Conservation (phyloP, 768 basidiomycete species). For the Pisolithus microcarpus region DNA sequence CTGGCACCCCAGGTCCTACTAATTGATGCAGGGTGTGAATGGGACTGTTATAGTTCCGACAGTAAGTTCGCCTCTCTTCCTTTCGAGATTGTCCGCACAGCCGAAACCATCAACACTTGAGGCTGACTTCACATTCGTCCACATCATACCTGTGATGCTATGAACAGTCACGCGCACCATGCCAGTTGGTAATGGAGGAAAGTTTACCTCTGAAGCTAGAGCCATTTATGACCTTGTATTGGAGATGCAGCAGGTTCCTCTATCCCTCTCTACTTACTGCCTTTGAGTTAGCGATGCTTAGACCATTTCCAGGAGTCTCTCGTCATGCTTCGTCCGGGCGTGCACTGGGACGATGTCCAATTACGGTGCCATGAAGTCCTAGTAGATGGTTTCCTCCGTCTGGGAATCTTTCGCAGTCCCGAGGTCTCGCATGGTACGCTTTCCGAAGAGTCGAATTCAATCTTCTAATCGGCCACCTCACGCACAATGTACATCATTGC, state of each 20-base stretch:
- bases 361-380: slow-evolving; percentile 75
- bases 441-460: neutral
- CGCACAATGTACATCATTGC: neutral
- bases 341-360: slow-evolving; percentile 89
- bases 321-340: slow-evolving; percentile 59
- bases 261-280: neutral
- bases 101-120: neutral
- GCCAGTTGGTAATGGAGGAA: slow-evolving; percentile 91
- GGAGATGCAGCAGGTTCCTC: slow-evolving; percentile 72
- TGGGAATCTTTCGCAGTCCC: slow-evolving; percentile 80
- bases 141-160: slow-evolving; percentile 29
- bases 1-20: slow-evolving; percentile 68
- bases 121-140: neutral
- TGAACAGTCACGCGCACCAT: slow-evolving; percentile 69
- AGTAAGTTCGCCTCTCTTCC: slow-evolving; percentile 29
- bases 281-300: neutral
- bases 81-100: no score
- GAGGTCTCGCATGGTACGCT: slow-evolving; percentile 28
- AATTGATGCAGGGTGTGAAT: slow-evolving; percentile 95
- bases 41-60: slow-evolving; percentile 59
- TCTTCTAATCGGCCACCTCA: neutral
- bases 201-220: slow-evolving; percentile 72
- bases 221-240: slow-evolving; percentile 84
- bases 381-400: slow-evolving; percentile 70
- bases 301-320: slow-evolving; percentile 52